A percentile compares a stretch with the other conserved stretches of the same genome.
Conservation (phyloP, 106 monocot species). For the Phalaenopsis equestris region DNA sequence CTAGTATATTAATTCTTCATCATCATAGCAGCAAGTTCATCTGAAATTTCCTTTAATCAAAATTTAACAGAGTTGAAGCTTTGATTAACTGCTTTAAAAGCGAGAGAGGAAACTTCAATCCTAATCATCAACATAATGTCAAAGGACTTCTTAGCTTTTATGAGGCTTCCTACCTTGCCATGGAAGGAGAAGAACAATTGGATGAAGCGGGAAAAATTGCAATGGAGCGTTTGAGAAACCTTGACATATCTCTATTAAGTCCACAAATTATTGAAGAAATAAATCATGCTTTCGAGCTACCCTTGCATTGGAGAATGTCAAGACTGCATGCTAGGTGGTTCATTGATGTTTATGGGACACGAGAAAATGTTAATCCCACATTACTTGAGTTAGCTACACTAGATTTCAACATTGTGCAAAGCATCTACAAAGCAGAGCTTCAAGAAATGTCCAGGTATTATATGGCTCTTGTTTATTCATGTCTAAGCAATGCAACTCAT, state of each 20-base stretch:
- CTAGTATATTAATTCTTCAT: too few relatives aligned
- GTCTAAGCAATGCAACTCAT: background rate
- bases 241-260: background rate
- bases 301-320: background rate
- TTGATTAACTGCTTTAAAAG: too few relatives aligned
- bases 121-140: background rate
- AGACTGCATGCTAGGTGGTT: background rate
- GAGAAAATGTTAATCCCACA: background rate
- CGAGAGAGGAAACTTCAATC: background rate
- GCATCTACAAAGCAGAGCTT: conserved; percentile 21
- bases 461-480: background rate
- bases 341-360: background rate
- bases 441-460: conserved; percentile 16
- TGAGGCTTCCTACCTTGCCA: conserved; percentile 1
- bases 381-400: conserved; percentile 10
- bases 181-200: conserved; percentile 12
- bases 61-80: too few relatives aligned
- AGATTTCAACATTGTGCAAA: conserved; percentile 32
- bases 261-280: background rate
- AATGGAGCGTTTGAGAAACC: background rate
- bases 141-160: conserved; percentile 5
- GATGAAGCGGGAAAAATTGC: background rate
- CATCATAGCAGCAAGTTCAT: too few relatives aligned
- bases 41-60: too few relatives aligned
- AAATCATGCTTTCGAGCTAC: conserved; percentile 4